Conservation (phyloP, 2,329 filamentous ascomycete genomes). For the Curvularia verruculosa region DNA sequence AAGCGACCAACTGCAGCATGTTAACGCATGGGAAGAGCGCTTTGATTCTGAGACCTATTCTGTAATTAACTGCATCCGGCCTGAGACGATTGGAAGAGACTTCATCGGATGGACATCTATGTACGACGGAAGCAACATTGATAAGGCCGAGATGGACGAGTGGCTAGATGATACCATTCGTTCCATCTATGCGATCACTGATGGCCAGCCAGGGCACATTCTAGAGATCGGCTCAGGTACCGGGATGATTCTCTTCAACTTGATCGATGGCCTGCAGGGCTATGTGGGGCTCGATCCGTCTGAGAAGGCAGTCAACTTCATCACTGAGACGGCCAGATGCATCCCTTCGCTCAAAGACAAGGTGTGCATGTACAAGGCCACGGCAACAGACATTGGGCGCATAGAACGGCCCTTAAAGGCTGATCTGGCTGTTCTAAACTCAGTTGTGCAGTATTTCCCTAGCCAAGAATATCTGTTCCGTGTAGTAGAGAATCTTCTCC, state of each 20-base stretch:
- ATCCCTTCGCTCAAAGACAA: conserved; percentile 9
- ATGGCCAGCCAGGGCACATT: conserved; percentile 1
- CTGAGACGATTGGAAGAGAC: conserved; percentile 8
- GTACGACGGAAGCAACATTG: conserved; percentile 15
- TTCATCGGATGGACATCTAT: conserved; percentile 20
- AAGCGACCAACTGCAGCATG: not conserved
- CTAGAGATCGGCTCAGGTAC: conserved; percentile 16
- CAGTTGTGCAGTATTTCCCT: conserved; percentile 19
- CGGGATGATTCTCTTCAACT: conserved; percentile 22
- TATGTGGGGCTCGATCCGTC: conserved; percentile 16
- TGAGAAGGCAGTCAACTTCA: conserved; percentile 4
- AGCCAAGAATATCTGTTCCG: conserved; percentile 18
- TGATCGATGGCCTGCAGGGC: not conserved
- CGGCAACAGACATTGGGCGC: not conserved
- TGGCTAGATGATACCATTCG: conserved; percentile 19
- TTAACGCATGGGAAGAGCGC: conserved; percentile 9
- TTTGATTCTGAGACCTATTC: conserved; percentile 13
- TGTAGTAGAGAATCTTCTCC: not conserved
- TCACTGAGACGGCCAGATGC: conserved; percentile 4
- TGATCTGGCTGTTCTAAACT: conserved; percentile 10
- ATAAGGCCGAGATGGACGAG: conserved; percentile 17
- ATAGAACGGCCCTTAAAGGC: not conserved
- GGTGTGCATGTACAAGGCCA: conserved; percentile 6
- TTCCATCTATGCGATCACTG: conserved; percentile 1
- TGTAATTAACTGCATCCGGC: not conserved